Evolutionary conservation across 495 filamentous ascomycete genomes (phyloP).

Genomic region (Penicillium cinerascens): DNA sequence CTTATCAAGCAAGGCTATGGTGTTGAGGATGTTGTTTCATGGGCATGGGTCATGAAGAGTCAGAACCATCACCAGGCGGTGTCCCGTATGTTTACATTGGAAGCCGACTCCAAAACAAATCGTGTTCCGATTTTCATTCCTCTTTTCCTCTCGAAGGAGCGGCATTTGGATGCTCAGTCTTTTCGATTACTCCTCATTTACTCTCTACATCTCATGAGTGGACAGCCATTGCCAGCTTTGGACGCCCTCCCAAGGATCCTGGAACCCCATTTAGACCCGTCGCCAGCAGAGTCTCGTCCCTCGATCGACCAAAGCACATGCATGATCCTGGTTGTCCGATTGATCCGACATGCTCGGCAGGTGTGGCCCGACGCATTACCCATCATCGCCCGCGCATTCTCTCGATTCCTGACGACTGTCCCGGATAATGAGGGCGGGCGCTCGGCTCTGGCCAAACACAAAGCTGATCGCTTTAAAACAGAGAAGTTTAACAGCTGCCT

Average conservation of each 20-base stretch:
- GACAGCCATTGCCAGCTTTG: conserved; percentile 20
- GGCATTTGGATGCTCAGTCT: conserved; percentile 33
- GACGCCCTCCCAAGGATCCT: background rate
- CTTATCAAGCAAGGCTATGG: conserved; percentile 39
- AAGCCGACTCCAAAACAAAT: conserved; percentile 13
- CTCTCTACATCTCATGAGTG: conserved; percentile 38
- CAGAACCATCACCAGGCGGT: conserved; percentile 37
- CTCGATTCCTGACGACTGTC: conserved; percentile 28
- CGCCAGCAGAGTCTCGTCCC: conserved; percentile 11
- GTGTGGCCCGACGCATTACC: conserved; percentile 56
- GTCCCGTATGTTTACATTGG: conserved; percentile 37
- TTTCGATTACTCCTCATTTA: conserved; percentile 44
- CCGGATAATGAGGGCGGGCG: background rate
- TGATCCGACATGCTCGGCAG: conserved; percentile 56
- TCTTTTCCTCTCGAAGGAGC: conserved; percentile 47
- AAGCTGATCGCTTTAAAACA: conserved; percentile 25
- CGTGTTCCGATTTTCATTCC: conserved; percentile 48
- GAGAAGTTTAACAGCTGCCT: conserved; percentile 53
- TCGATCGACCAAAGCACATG: conserved; percentile 27
- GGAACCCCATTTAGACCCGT: background rate
- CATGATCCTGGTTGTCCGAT: conserved; percentile 41
- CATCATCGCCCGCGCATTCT: conserved; percentile 40
- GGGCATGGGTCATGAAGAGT: conserved; percentile 56
- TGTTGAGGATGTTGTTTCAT: conserved; percentile 50
- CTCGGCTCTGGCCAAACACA: background rate